These are phyloP conservation scores for Zygosaccharomyces bisporus DNA, from an alignment of 805 yeast species.

Conservation along the genomic window DNA sequence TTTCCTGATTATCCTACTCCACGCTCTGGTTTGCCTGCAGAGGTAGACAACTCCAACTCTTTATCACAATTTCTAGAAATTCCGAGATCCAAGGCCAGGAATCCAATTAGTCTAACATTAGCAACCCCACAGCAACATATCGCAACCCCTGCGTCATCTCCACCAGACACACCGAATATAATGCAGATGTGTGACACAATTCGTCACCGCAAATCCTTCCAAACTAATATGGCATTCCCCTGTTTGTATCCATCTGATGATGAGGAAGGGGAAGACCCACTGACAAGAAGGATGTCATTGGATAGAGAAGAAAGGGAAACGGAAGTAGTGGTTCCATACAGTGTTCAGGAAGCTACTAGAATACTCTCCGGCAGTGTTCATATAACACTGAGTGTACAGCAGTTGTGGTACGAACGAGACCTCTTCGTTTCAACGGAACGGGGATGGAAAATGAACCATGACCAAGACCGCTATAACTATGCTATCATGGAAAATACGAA, in stretches of 20 bases:
- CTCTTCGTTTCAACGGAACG: slow-evolving; percentile 69
- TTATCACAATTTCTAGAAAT: slow-evolving; percentile 56
- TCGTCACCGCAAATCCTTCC: slow-evolving; percentile 53
- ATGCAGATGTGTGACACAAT: slow-evolving; percentile 23
- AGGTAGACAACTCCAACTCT: slow-evolving; percentile 48
- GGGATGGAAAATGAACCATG: slow-evolving; percentile 44
- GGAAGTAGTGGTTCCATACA: slow-evolving; percentile 52
- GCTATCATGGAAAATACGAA: slow-evolving; percentile 13
- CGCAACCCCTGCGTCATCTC: slow-evolving; percentile 88
- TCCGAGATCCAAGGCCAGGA: slow-evolving; percentile 46
- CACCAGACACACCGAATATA: slow-evolving; percentile 51
- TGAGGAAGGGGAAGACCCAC: slow-evolving; percentile 34
- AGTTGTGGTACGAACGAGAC: slow-evolving; percentile 69
- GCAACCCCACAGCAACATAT: slow-evolving; percentile 39
- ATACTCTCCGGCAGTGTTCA: slow-evolving; percentile 59
- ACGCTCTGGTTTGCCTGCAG: slow-evolving; percentile 43
- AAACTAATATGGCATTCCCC: slow-evolving; percentile 65
- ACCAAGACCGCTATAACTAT: slow-evolving; percentile 35
- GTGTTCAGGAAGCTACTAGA: slow-evolving; percentile 74
- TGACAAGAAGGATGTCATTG: slow-evolving; percentile 15
- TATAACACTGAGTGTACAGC: slow-evolving; percentile 63
- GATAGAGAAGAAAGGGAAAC: slow-evolving; percentile 1
- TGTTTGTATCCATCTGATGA: slow-evolving; percentile 54
- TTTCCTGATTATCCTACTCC: slow-evolving; percentile 69
- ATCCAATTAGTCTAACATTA: slow-evolving; percentile 30